Conservation (phyloP, 176 grass and related monocot species). For the Microstegium vimineum region DNA sequence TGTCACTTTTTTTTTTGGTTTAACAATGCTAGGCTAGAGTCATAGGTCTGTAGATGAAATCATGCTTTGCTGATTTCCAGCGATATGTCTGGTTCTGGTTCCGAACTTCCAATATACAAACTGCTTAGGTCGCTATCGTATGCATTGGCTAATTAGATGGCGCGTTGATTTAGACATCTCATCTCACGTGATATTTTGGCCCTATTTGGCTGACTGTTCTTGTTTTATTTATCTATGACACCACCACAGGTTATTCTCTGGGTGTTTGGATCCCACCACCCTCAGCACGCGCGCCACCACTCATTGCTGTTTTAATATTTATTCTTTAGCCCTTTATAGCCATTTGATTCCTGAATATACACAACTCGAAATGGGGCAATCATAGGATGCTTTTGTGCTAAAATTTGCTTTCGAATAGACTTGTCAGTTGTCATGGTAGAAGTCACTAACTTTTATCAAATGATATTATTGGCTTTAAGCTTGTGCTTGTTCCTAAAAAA, state of each 20-base stretch:
- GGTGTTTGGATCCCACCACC: not conserved
- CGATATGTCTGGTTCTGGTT: not conserved
- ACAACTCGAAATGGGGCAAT: not conserved
- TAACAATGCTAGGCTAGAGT: not conserved
- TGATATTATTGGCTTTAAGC: not conserved
- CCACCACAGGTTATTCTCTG: not conserved
- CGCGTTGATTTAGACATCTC: constrained; percentile 12
- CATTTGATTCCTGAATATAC: not conserved
- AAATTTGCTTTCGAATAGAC: not conserved
- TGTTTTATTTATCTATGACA: not conserved
- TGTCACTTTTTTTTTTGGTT: not conserved
- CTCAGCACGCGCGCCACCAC: not conserved
- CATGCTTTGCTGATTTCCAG: constrained; percentile 1
- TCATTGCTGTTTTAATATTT: not conserved
- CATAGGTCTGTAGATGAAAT: not conserved
- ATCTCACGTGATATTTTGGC: not conserved
- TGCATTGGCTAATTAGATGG: constrained; percentile 7
- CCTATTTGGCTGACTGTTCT: not conserved
- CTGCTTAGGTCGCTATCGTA: not conserved
- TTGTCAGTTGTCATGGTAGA: not conserved
- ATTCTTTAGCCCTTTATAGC: not conserved
- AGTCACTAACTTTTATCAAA: not conserved
- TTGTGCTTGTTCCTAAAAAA: not conserved
- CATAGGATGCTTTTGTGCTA: not conserved
- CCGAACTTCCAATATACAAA: not conserved